phyloP scores from a whole-genome alignment of 2,329 filamentous ascomycete species.

The Amesomyces nigricolor region DNA sequence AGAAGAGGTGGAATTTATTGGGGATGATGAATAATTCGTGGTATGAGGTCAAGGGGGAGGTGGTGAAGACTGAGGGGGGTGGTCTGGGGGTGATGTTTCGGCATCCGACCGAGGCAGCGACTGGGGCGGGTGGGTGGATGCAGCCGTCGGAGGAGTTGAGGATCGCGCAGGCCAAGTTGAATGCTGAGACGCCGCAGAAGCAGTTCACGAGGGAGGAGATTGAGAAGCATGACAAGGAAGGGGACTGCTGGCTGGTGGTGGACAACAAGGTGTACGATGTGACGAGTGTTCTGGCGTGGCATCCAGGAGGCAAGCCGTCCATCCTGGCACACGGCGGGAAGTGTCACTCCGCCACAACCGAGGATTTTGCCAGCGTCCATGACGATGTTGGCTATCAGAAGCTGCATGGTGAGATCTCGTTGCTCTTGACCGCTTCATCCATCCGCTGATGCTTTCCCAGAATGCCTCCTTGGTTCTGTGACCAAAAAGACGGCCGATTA shows the following conservation, averaged over 20 bases:
- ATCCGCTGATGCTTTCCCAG: slow-evolving; percentile 27
- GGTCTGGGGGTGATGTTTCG: slow-evolving; percentile 37
- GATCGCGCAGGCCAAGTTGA: slow-evolving; percentile 40
- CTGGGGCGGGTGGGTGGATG: slow-evolving; percentile 46
- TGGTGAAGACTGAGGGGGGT: slow-evolving; percentile 31
- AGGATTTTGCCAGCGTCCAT: slow-evolving; percentile 46
- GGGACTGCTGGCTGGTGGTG: slow-evolving; percentile 50
- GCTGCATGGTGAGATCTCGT: slow-evolving; percentile 34
- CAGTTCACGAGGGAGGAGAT: slow-evolving; percentile 49
- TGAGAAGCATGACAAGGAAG: slow-evolving; percentile 43
- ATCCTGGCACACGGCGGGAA: slow-evolving; percentile 46
- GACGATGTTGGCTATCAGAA: slow-evolving; percentile 47
- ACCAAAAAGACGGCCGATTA: slow-evolving; percentile 44
- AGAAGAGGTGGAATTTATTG: slow-evolving; percentile 27
- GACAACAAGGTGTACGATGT: slow-evolving; percentile 47
- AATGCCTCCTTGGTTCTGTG: slow-evolving; percentile 44
- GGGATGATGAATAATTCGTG: slow-evolving; percentile 52
- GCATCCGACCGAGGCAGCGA: slow-evolving; percentile 42
- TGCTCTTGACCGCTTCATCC: not conserved
- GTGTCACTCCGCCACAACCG: slow-evolving; percentile 43
- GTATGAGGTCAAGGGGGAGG: slow-evolving; percentile 41
- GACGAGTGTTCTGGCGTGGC: slow-evolving; percentile 43
- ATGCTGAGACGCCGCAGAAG: slow-evolving; percentile 41
- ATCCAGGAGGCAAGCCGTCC: slow-evolving; percentile 44
- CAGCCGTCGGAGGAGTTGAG: slow-evolving; percentile 40